Evolutionary conservation across 2,329 filamentous ascomycete genomes (phyloP), one percentile per base, ranked within the genome.

Genomic region (Fulvia fulva): DNA sequence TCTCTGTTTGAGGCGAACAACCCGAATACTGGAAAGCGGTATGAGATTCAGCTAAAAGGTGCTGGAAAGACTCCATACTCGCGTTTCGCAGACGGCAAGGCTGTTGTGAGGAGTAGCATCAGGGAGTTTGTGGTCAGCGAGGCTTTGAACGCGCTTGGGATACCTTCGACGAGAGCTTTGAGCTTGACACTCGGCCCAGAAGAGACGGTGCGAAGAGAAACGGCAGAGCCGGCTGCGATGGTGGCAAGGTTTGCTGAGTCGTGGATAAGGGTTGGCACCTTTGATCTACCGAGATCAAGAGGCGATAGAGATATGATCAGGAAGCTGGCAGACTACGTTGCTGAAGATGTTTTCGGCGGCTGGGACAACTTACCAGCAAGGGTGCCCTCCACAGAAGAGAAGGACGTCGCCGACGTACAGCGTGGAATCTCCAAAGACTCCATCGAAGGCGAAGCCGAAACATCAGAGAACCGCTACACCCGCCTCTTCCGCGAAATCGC

Each of bases 91-190:
- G 94, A 99, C 72, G 94, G 94, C 28, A 93, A 94, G 72, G 94
- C 94, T 0, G 94, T 99, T 2, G 78, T 99, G 53, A 81, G 94
- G 60, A 96, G 90, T 26, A 96, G 91, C 70, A 96, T 99, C 66
- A 84, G 94, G 60, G 94, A 99, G 76, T 99, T 94, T 67, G 79
- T 99, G 45, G 92, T 96, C 21, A 95, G 89, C 51, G 94, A 99
- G 78, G 86, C 87, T 25, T 82, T 99, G 45, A 85, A 97, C 72
- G 90, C 91, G 0, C 82, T 99, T 1, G 81, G 84, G 0, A 93
- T 99, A 60, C 92, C 93, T 0, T 89, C 86, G 0, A 99, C 94
- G 0, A 81, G 94, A 59, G 94, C 94, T 0, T 77, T 99, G 28
- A 89, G 91, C 34, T 80, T 99, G 58, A 92, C 88, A 0, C 77